Conservation (phyloP, 176 grass and related monocot species). For the Eremochloa ophiuroides region DNA sequence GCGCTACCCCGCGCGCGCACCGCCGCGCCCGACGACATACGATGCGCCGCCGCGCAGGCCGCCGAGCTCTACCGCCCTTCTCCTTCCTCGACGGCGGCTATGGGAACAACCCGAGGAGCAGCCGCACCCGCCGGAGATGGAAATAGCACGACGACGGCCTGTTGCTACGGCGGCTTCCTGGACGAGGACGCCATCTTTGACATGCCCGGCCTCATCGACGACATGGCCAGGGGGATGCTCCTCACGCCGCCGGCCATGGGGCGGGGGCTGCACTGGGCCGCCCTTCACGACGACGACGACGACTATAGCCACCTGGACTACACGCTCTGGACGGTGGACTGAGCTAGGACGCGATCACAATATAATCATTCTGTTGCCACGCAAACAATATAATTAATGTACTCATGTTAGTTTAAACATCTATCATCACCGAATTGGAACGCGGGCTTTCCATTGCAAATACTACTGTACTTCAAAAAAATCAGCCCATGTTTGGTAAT, state of each 20-base stretch:
- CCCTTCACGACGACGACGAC: not conserved
- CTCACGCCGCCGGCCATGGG: conserved; percentile 28
- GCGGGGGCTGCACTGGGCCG: not conserved
- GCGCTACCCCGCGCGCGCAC: conserved; percentile 8
- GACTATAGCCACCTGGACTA: not conserved
- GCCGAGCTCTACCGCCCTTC: conserved; percentile 20
- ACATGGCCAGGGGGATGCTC: conserved; percentile 45
- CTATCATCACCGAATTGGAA: too few species aligned
- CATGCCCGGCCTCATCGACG: conserved; percentile 32
- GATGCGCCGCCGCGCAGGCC: conserved; percentile 20
- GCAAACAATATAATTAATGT: too few species aligned
- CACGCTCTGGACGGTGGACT: conserved; percentile 18
- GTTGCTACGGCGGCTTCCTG: not conserved
- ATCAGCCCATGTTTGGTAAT: too few species aligned
- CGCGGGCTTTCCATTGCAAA: too few species aligned
- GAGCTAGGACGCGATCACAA: too few species aligned
- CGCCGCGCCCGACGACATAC: conserved; percentile 14
- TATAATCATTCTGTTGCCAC: too few species aligned
- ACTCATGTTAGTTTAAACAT: too few species aligned
- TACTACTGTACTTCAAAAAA: too few species aligned
- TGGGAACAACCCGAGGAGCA: too few species aligned
- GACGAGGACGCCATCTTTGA: conserved; percentile 40
- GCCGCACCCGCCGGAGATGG: too few species aligned
- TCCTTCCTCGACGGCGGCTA: too few species aligned
- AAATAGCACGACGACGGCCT: too few species aligned